Evolutionary conservation across 2,329 filamentous ascomycete genomes (phyloP), one percentile per base, ranked within the genome.

Genomic region (Ceratocystis diversiconidia): DNA sequence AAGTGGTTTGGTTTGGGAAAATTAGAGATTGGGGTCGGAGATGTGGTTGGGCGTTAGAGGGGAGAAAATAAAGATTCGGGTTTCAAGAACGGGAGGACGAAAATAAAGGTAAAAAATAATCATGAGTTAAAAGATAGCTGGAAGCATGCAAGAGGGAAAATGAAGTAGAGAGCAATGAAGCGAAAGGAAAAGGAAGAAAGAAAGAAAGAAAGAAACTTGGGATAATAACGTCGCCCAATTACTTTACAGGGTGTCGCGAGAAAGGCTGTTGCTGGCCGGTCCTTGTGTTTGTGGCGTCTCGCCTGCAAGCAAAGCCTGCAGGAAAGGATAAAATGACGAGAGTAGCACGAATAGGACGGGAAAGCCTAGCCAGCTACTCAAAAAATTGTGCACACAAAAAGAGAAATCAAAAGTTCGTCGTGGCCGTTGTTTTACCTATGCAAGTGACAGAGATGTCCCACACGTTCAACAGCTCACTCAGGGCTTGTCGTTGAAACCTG

Each of bases 381-480:
- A 52, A 48, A 48, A 48, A 19, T 5, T 25, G 15, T 10, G 8
- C 48, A 25, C 3, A 52, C 48, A 12, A 52, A 15, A 5, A 52
- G 48, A 25, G 48, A 22, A 52, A 52, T 1, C 22, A 28, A 22
- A 25, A 19, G n/a, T n/a, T 25, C 48, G 48, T 22, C 17, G 48
- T 25, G 22, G 48, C 48, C 48, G 48, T 25, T 19, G 55, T n/a
- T 36, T 59, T 59, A 15, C 28, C 7, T 59, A 59, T 59, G 55
- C 55, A 59, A 25, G 28, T 59, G 28, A 59, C 32, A n/a, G 28
- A n/a, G 55, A n/a, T 19, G 55, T 59, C 15, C 28, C 30, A 17
- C 55, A 28, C 19, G 19, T 55, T 59, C 55, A 59, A 59, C 55
- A 59, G 55, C 55, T 59, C 55, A 59, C 17, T 59, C 32, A 8